A percentile compares a stretch with the other conserved stretches of the same genome.
These are phyloP conservation scores for Russula virescens DNA, from an alignment of 768 basidiomycete genomes.

Conservation along the genomic window DNA sequence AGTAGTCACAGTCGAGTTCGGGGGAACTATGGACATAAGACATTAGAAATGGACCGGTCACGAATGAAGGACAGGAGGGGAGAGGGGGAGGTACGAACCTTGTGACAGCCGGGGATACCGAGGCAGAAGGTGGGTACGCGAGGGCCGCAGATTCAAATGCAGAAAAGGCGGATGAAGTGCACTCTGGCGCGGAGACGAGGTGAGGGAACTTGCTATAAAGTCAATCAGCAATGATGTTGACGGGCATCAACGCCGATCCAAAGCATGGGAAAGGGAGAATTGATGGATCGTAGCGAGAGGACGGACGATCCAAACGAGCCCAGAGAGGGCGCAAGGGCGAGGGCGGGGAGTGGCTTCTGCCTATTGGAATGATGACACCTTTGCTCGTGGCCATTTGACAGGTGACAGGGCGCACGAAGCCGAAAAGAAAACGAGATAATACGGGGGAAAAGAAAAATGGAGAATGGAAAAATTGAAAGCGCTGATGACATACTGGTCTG, in stretches of 20 bases:
- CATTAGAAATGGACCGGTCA: conserved; percentile 7
- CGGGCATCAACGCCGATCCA: conserved; percentile 21
- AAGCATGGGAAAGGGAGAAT: conserved; percentile 17
- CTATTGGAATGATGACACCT: conserved; percentile 18
- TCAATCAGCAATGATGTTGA: conserved; percentile 21
- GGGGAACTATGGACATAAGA: conserved; percentile 29
- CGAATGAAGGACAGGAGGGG: background rate
- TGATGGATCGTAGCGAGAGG: conserved; percentile 17
- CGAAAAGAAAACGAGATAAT: background rate
- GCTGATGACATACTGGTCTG: conserved; percentile 13
- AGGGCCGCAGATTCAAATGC: conserved; percentile 13
- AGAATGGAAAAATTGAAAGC: background rate
- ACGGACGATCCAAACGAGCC: conserved; percentile 23
- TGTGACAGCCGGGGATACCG: conserved; percentile 25
- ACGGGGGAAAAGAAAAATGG: background rate
- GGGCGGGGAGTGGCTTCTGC: conserved; percentile 5
- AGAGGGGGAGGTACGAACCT: conserved; percentile 9
- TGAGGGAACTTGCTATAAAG: conserved; percentile 25
- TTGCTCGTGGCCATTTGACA: conserved; percentile 22
- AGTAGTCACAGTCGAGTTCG: conserved; percentile 39
- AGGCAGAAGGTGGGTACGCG: conserved; percentile 18
- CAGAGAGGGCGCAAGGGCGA: background rate
- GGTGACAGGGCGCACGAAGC: conserved; percentile 15
- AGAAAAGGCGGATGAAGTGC: conserved; percentile 17
- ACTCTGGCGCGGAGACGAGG: conserved; percentile 9